These are phyloP conservation scores for Scleromitrula shiraiana DNA, from an alignment of 2,329 filamentous ascomycete species.

Conservation along the genomic window DNA sequence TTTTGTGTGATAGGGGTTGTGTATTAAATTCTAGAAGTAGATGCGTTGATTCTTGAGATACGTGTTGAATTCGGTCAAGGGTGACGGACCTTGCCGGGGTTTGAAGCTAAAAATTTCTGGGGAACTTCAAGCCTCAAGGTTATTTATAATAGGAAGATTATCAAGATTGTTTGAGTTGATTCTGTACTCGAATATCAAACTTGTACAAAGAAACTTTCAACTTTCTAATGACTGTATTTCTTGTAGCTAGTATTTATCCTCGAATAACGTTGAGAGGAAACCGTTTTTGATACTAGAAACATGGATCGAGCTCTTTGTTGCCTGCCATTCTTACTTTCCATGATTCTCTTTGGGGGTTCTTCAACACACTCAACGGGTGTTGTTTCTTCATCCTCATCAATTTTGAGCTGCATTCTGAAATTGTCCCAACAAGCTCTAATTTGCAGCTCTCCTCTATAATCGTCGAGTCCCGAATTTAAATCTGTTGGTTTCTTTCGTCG, in stretches of 20 bases:
- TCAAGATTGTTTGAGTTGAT: too few relatives aligned
- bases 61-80: constrained; percentile 14
- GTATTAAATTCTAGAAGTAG: constrained; percentile 1
- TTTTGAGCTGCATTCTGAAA: constrained; percentile 13
- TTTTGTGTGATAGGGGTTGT: constrained; percentile 27
- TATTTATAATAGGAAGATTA: too few relatives aligned
- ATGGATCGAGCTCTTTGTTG: neutral
- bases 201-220: too few relatives aligned
- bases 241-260: too few relatives aligned
- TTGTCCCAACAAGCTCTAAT: constrained; percentile 19
- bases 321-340: neutral
- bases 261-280: too few relatives aligned
- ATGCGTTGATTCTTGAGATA: constrained; percentile 10
- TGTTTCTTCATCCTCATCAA: constrained; percentile 3
- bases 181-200: too few relatives aligned
- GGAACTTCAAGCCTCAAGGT: too few relatives aligned
- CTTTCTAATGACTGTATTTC: too few relatives aligned
- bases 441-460: constrained; percentile 11
- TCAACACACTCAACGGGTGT: neutral
- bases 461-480: neutral
- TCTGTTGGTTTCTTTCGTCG: neutral
- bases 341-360: neutral
- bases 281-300: too few relatives aligned
- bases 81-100: neutral
- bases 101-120: constrained; percentile 2